Base-by-base conservation (phyloP, 768 basidiomycete genomes). In the Gloeopeniophorella convolvens region DNA sequence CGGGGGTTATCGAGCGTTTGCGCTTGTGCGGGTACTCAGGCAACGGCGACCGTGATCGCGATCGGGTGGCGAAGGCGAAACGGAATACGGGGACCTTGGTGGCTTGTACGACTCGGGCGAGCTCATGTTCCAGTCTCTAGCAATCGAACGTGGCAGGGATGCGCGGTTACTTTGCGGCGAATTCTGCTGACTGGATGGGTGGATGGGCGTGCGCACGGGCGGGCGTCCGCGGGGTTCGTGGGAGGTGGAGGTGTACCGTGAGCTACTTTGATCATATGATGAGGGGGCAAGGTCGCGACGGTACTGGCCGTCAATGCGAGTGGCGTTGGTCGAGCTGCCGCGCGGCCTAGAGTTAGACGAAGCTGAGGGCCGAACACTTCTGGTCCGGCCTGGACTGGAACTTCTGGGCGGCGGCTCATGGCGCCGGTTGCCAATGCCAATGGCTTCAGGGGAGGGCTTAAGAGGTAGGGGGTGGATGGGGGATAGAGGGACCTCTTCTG, bases 1-100 rank as follows among this genome's bases (percentile, higher is more conserved):
- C n/a, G n/a, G 51, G 51, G 0, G 51, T 20, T 27, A 33, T 35
- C 2, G 51, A 53, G 24, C 51, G 51, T 26, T 23, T 9, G 13
- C 51, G 41, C 41, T 53, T 53, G 10, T 42, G 46, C 5, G 18
- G 6, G 24, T 53, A 48, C 42, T 53, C 33, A 30, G 47, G 30
- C 34, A 42, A 21, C 24, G 41, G 26, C 46, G 51, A 39, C 33
- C 21, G 18, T 34, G 40, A 30, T 43, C 20, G n/a, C 28, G n/a
- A n/a, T n/a, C n/a, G n/a, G n/a, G n/a, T n/a, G n/a, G n/a, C n/a
- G n/a, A n/a, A n/a, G n/a, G n/a, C n/a, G n/a, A n/a, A n/a, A n/a
- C n/a, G n/a, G n/a, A n/a, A n/a, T n/a, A n/a, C n/a, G n/a, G n/a
- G n/a, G n/a, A n/a, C n/a, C n/a, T n/a, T n/a, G n/a, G n/a, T n/a